Evolutionary conservation across 23 red algal species (phyloP), one percentile per base, ranked within the genome.

Genomic region (Cyanidioschyzon merolae): DNA sequence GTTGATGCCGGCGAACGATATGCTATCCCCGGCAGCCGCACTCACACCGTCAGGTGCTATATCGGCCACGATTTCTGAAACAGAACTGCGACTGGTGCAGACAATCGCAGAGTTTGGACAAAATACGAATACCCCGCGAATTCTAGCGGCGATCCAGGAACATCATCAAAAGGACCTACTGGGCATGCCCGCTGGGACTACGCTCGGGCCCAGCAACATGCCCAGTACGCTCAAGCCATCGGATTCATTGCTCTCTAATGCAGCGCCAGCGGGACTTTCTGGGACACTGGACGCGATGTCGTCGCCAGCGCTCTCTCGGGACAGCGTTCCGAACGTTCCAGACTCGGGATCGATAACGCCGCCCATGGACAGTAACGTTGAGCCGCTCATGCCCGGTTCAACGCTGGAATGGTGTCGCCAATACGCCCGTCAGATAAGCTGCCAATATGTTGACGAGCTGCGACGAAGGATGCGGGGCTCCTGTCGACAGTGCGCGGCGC

Each of bases 131-230:
- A 71, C 63, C 7, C 63, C 63, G 29, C 21, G 63, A 3, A 27
- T 71, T 32, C 29, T 71, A 27, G 63, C 63, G 63, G 63, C 63
- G 12, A 71, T 71, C 12, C 63, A 71, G 63, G 63, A 71, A 27
- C 63, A 71, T 25, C 63, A 71, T 32, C 63, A 71, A 27, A 25
- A 71, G 63, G n/a, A 71, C 63, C 7, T 32, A 3, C 30, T 71
- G 63, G 63, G n/a, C 12, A 27, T 35, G 21, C 21, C 45, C 21
- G 45, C 12, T 21, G 45, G 12, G 45, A 21, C 45, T 54, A 7
- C 45, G 45, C 45, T 54, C 45, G 45, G 12, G 12, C 12, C 45
- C 45, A 54, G 7, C 45, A 54, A 21, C 45, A 21, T 21, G 45
- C 45, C 45, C 7, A 7, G 12, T 21, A 21, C 21, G 21, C 45